Conservation (phyloP, 2,329 filamentous ascomycete species). For the Fusarium sp. region DNA sequence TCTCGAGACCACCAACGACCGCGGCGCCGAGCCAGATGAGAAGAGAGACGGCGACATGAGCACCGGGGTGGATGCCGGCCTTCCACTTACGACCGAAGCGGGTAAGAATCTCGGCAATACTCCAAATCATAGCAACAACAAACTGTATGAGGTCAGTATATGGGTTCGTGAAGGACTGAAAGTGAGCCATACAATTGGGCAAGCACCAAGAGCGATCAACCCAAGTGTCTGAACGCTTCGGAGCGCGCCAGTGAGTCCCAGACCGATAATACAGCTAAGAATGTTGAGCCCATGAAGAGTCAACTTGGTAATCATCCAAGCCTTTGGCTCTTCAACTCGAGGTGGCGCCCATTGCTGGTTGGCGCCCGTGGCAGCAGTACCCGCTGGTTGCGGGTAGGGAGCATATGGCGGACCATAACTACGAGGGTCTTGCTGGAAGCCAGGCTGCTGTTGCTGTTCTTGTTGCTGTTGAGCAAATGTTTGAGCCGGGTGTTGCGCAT, state of each 20-base stretch:
- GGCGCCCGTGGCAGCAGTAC: background rate
- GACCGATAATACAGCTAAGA: conserved; percentile 45
- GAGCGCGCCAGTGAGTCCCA: conserved; percentile 49
- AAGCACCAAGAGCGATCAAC: conserved; percentile 26
- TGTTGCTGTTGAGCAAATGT: conserved; percentile 22
- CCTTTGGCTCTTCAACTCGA: conserved; percentile 28
- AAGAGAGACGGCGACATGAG: conserved; percentile 59
- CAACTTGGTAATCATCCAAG: conserved; percentile 51
- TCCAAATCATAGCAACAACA: conserved; percentile 55
- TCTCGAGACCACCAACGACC: conserved; percentile 46
- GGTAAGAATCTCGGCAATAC: conserved; percentile 56
- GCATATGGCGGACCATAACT: conserved; percentile 48
- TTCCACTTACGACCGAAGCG: conserved; percentile 52
- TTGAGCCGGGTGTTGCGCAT: conserved; percentile 27
- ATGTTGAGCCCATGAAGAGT: conserved; percentile 49
- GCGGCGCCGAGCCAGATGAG: conserved; percentile 57
- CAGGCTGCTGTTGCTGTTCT: conserved; percentile 27
- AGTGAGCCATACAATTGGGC: conserved; percentile 38
- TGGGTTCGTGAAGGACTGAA: background rate
- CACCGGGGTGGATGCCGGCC: conserved; percentile 58
- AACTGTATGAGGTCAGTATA: conserved; percentile 48
- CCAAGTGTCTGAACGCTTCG: conserved; percentile 17
- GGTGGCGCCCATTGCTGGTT: conserved; percentile 34
- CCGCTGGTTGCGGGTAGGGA: conserved; percentile 42
- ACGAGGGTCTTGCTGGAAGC: conserved; percentile 42